A percentile compares a stretch with the other conserved stretches of the same genome.
Conservation (phyloP, 768 basidiomycete genomes). For the Suillus ampliporus region DNA sequence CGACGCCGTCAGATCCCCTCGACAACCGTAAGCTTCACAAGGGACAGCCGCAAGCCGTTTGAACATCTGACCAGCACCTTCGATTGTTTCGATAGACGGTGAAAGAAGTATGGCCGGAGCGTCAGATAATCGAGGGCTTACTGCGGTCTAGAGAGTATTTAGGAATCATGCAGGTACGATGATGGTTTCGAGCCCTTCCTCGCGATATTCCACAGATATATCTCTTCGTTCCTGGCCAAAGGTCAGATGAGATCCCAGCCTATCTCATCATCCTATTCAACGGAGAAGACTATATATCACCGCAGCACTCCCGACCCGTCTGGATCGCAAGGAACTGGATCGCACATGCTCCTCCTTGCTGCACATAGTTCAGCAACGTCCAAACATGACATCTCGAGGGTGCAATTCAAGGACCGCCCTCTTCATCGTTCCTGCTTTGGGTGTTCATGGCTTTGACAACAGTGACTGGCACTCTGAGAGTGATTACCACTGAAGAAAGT, state of each 20-base stretch:
- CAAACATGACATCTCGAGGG: conserved; percentile 41
- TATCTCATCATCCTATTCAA: conserved; percentile 55
- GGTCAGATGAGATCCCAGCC: conserved; percentile 21
- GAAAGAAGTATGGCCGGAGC: conserved; percentile 46
- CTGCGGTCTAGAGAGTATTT: conserved; percentile 48
- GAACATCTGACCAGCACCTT: background rate
- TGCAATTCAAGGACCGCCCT: conserved; percentile 43
- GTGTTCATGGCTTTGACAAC: conserved; percentile 18
- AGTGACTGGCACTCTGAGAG: conserved; percentile 3
- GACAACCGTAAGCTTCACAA: conserved; percentile 27
- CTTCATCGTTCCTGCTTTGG: conserved; percentile 18
- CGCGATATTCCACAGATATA: conserved; percentile 45
- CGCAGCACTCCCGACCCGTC: conserved; percentile 69
- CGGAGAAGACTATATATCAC: conserved; percentile 51
- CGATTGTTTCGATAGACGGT: background rate
- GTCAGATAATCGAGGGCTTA: conserved; percentile 33
- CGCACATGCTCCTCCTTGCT: conserved; percentile 31
- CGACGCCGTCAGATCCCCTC: conserved; percentile 52
- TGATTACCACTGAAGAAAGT: conserved; percentile 52
- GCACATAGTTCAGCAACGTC: conserved; percentile 45
- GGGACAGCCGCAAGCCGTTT: conserved; percentile 46
- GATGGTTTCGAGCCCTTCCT: conserved; percentile 43
- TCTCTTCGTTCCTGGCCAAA: conserved; percentile 50
- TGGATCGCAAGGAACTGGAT: conserved; percentile 50
- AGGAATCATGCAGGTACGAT: conserved; percentile 41